Evolutionary conservation across 495 filamentous ascomycete species (phyloP).

Genomic region (Cladorrhinum samala): DNA sequence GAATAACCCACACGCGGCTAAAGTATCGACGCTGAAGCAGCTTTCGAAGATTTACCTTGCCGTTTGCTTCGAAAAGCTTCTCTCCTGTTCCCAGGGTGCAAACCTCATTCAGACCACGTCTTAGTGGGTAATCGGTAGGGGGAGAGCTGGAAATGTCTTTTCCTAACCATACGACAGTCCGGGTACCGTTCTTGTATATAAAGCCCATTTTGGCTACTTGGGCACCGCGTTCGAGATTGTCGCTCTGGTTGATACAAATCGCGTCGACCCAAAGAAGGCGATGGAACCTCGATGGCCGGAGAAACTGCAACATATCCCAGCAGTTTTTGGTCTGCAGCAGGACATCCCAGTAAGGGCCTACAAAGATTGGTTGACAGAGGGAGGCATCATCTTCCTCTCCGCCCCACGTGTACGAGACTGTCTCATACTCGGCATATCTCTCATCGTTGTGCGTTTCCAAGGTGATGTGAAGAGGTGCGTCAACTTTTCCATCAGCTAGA

Average conservation of each 20-base stretch:
- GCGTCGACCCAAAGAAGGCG: constrained; percentile 18
- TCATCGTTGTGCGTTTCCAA: constrained; percentile 18
- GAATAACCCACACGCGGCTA: constrained; percentile 10
- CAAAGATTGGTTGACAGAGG: constrained; percentile 15
- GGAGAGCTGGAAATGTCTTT: neutral
- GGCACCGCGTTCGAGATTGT: constrained; percentile 12
- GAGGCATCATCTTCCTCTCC: constrained; percentile 22
- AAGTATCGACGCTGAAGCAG: constrained; percentile 6
- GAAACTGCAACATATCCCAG: constrained; percentile 22
- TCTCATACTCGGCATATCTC: constrained; percentile 27
- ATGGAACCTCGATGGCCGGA: constrained; percentile 5
- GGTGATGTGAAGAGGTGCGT: constrained; percentile 15
- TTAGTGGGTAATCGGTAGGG: neutral
- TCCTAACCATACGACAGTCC: constrained; percentile 5
- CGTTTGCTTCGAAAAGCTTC: neutral
- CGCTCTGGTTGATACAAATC: constrained; percentile 18
- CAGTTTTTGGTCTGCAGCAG: constrained; percentile 28
- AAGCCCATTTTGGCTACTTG: constrained; percentile 22
- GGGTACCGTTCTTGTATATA: constrained; percentile 15
- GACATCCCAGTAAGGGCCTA: constrained; percentile 26
- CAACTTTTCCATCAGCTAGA: neutral
- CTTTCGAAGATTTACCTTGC: neutral
- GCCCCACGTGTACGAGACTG: constrained; percentile 26
- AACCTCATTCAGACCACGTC: neutral
- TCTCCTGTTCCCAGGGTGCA: neutral